A percentile compares a stretch with the other conserved stretches of the same genome.
Evolutionary conservation across 2,329 filamentous ascomycete species (phyloP).

Genomic region (Fusarium sp.): DNA sequence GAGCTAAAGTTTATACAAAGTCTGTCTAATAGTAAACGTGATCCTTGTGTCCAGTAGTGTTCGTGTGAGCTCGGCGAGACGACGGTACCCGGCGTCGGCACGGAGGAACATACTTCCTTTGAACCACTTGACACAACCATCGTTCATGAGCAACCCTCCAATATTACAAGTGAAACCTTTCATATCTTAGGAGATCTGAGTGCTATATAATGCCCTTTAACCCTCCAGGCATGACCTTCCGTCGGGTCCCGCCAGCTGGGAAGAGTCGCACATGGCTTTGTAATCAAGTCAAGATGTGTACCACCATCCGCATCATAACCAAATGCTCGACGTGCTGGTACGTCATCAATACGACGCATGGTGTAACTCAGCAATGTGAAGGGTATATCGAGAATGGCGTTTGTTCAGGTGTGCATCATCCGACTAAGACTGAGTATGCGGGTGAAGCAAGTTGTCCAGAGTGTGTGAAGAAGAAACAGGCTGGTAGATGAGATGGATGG

Average conservation of each 20-base stretch:
- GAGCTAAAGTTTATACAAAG: background rate
- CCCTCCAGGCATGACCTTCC: background rate
- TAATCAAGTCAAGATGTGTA: background rate
- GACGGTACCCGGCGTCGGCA: too few relatives aligned
- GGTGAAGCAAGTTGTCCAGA: background rate
- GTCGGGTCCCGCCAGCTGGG: background rate
- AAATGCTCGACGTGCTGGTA: background rate
- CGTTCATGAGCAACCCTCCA: too few relatives aligned
- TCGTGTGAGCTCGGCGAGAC: background rate
- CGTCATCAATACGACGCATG: background rate
- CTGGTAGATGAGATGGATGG: background rate
- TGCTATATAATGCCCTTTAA: background rate
- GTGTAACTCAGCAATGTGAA: background rate
- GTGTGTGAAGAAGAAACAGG: background rate
- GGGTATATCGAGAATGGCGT: background rate
- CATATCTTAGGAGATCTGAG: background rate
- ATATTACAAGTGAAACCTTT: background rate
- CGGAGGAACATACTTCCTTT: background rate
- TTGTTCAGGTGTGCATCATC: background rate
- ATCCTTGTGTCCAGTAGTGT: background rate
- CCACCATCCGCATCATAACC: background rate
- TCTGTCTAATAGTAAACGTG: background rate
- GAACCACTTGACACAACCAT: background rate
- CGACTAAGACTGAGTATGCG: background rate
- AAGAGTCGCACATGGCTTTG: background rate